phyloP scores from a whole-genome alignment of 306 rosid genomes.

The Cucumis melo region DNA sequence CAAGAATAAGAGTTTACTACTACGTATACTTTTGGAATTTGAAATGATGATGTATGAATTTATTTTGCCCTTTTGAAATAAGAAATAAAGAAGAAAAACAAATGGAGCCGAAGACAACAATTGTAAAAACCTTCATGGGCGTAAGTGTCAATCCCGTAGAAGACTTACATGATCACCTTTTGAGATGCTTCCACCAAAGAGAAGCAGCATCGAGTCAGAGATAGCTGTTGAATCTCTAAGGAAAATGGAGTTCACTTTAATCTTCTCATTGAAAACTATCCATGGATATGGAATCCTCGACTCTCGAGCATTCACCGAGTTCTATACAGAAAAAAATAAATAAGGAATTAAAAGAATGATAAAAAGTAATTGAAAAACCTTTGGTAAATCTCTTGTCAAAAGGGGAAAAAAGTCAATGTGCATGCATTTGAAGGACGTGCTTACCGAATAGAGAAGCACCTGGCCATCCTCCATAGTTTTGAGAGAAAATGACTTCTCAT shows the following conservation, averaged over 20 bases:
- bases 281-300: slow-evolving; percentile 82
- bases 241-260: slow-evolving; percentile 91
- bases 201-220: slow-evolving; percentile 69
- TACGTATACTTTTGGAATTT: not conserved
- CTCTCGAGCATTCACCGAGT: slow-evolving; percentile 92
- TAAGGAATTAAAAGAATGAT: slow-evolving; percentile 5
- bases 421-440: slow-evolving; percentile 15
- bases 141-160: not conserved
- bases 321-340: slow-evolving; percentile 30
- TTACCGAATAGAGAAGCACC: slow-evolving; percentile 78
- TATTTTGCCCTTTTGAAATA: not conserved
- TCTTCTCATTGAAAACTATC: slow-evolving; percentile 91
- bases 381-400: not conserved
- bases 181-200: slow-evolving; percentile 75
- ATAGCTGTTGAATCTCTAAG: slow-evolving; percentile 95
- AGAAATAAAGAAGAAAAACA: not conserved
- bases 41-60: not conserved
- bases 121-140: not conserved
- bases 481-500: slow-evolving; percentile 72
- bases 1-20: slow-evolving; percentile 11
- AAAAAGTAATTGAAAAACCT: not conserved
- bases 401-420: not conserved
- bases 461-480: slow-evolving; percentile 99
- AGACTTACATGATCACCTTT: slow-evolving; percentile 58
- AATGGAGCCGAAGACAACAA: not conserved